These are phyloP conservation scores for Aspergillus affinis DNA, from an alignment of 495 filamentous ascomycete species.

Conservation along the genomic window DNA sequence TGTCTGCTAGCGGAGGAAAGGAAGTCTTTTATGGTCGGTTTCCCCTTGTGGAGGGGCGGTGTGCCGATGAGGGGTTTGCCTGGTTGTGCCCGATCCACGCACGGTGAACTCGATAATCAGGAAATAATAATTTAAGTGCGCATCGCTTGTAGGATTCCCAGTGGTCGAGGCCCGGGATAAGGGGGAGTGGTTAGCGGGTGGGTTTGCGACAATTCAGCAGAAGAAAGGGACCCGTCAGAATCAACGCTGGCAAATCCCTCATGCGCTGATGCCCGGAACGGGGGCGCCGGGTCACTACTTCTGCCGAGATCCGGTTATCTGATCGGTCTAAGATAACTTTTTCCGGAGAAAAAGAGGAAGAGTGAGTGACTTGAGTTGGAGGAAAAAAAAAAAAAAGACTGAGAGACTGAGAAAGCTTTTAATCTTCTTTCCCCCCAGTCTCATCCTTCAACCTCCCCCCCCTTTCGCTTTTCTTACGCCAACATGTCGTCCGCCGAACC, in stretches of 20 bases:
- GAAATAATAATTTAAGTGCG: neutral
- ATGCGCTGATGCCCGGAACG: conserved; percentile 15
- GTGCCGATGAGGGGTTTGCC: conserved; percentile 35
- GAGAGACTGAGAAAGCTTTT: neutral
- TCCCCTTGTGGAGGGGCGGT: conserved; percentile 29
- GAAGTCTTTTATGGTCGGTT: conserved; percentile 12
- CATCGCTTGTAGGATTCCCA: conserved; percentile 21
- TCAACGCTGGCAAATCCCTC: conserved; percentile 16
- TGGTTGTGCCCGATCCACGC: conserved; percentile 23
- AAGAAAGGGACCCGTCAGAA: conserved; percentile 12
- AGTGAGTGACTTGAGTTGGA: conserved; percentile 10
- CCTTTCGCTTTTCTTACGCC: neutral
- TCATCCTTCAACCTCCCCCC: neutral
- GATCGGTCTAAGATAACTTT: conserved; percentile 42
- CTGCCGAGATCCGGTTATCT: conserved; percentile 41
- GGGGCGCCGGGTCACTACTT: conserved; percentile 23
- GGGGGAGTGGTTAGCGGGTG: conserved; percentile 18
- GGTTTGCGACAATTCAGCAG: conserved; percentile 16
- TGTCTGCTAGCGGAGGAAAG: neutral
- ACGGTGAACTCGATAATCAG: conserved; percentile 15
- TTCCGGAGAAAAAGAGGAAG: conserved; percentile 23
- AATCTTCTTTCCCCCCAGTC: conserved; percentile 2
- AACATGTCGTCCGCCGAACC: conserved; percentile 17
- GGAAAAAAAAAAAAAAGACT: conserved; percentile 14
- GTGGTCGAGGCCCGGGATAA: conserved; percentile 12